Base-by-base conservation (phyloP, 805 yeast species). In the Torulaspora delbrueckii region DNA sequence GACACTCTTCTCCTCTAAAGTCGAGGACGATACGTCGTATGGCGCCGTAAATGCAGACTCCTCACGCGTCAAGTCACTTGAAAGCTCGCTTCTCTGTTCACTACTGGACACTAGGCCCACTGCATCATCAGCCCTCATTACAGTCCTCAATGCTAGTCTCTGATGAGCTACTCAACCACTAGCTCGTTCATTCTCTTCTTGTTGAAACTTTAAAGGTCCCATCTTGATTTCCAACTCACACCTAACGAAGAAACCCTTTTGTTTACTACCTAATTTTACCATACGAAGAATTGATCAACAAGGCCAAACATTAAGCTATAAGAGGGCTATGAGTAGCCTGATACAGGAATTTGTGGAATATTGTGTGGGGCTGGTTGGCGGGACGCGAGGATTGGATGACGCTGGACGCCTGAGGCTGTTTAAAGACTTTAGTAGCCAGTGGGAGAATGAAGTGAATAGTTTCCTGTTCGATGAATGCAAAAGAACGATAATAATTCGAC, bases 1-100 rank as follows among this genome's bases (percentile, higher is more conserved):
- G 10, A 43, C 41, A 18, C 46, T 32, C 22, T 46, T 49, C 25
- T 46, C 53, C 35, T 49, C 53, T 31, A 49, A 31, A 8, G 53
- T 47, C 3, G 53, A 46, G 12, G 49, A 46, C 8, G 49, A 45
- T 22, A 36, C 52, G 22, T 43, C 52, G 30, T 42, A 33, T 10
- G 49, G 48, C 19, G 34, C 37, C 37, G 39, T 46, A 22, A 38
- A 43, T 14, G 38, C 42, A n/a, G 51, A 43, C 33, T 42, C 48
- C 14, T 37, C 53, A 31, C 49, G 50, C 27, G 47, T 42, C 27
- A 45, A 19, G 8, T 30, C 46, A 31, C 52, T 42, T 12, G 46
- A 45, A 26, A 36, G 28, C 19, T 48, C 49, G 32, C 48, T 47
- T 25, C 46, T 37, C 24, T 45, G 48, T 22, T 42, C 48, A 10